Evolutionary conservation across 192 early-diverging fungal genomes (phyloP).

Genomic region (Lobulomyces angularis): DNA sequence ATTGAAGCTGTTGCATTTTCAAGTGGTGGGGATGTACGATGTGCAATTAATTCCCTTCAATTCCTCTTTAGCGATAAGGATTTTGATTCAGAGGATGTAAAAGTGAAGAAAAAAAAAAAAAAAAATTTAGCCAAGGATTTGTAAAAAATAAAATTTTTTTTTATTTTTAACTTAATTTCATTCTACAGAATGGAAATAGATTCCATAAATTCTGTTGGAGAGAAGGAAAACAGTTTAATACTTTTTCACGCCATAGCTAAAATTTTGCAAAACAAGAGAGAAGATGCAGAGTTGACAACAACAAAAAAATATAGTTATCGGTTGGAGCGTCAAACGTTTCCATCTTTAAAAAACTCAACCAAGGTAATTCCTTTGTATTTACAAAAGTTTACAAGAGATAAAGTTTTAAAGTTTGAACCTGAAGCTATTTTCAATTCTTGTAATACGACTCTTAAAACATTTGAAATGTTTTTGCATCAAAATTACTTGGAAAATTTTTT

Average conservation of each 20-base stretch:
- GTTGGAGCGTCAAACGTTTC: neutral
- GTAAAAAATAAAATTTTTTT: constrained; percentile 1
- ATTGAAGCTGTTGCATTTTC: constrained; percentile 17
- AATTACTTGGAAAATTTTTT: constrained; percentile 22
- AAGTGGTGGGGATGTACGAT: constrained; percentile 28
- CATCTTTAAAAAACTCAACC: neutral
- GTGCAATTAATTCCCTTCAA: constrained; percentile 30
- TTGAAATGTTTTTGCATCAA: constrained; percentile 18
- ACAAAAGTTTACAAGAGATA: constrained; percentile 1
- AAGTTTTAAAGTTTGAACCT: constrained; percentile 19
- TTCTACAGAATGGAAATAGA: too few species aligned
- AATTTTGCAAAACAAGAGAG: constrained; percentile 11
- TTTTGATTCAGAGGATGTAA: neutral
- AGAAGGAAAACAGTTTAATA: constrained; percentile 14
- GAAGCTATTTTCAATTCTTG: constrained; percentile 16
- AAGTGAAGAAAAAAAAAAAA: neutral
- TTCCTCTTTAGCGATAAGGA: constrained; percentile 11
- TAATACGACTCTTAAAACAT: constrained; percentile 16
- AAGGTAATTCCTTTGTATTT: neutral
- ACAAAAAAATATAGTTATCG: neutral
- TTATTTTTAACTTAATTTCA: neutral
- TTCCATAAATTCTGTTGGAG: constrained; percentile 18
- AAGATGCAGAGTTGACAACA: neutral
- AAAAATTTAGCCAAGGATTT: constrained; percentile 2
- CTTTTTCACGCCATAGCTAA: constrained; percentile 27